Percentiles rank a stretch among this genome's conserved stretches.
Evolutionary conservation across 371 early-diverging fungal species (phyloP).

Genomic region (Mucor plumbeus): DNA sequence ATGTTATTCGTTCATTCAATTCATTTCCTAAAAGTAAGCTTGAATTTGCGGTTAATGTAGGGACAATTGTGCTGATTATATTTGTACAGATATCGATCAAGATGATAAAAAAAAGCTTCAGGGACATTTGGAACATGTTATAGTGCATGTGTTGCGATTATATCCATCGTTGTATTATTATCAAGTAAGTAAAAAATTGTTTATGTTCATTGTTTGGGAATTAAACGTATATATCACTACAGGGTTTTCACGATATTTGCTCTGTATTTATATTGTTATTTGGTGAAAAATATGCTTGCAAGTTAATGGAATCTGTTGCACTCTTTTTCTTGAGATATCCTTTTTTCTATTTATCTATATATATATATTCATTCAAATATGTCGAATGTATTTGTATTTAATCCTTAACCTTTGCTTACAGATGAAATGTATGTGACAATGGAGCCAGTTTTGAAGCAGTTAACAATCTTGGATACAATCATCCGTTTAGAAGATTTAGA

Average conservation of each 20-base stretch:
- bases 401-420: constrained; percentile 32
- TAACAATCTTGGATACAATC: constrained; percentile 59
- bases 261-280: constrained; percentile 63
- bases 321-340: constrained; percentile 68
- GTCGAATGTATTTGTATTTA: neutral
- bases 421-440: constrained; percentile 70
- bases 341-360: no score
- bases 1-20: constrained; percentile 55
- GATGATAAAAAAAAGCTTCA: constrained; percentile 42
- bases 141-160: constrained; percentile 55
- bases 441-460: constrained; percentile 62
- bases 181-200: constrained; percentile 48
- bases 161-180: constrained; percentile 71
- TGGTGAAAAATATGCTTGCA: constrained; percentile 55
- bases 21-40: constrained; percentile 42
- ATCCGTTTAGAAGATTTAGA: constrained; percentile 56
- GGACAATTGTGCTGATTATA: neutral
- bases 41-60: neutral
- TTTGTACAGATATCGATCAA: constrained; percentile 34
- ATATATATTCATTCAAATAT: neutral
- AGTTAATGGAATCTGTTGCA: constrained; percentile 57
- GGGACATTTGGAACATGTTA: constrained; percentile 50
- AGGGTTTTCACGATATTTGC: constrained; percentile 81
- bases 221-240: neutral
- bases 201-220: no score